These are phyloP conservation scores for Bothriochloa decipiens DNA, from an alignment of 176 grass and related monocot species.

Conservation along the genomic window DNA sequence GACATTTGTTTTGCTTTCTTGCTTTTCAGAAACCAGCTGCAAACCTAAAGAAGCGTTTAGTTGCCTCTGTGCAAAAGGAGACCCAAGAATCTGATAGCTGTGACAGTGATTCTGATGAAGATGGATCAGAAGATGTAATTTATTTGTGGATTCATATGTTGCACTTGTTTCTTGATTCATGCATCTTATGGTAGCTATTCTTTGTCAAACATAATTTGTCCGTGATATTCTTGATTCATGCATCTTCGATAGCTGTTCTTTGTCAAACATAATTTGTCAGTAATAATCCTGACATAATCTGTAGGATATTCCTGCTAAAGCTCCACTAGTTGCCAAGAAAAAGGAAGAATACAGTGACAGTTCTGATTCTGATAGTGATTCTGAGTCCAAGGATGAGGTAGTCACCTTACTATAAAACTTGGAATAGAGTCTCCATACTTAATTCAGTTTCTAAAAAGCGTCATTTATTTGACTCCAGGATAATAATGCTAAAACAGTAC, in stretches of 20 bases:
- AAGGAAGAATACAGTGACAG: conserved; percentile 30
- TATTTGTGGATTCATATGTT: neutral
- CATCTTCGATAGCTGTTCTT: neutral
- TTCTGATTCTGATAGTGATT: conserved; percentile 28
- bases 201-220: no score
- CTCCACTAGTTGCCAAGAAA: conserved; percentile 26
- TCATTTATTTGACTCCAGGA: conserved; percentile 23
- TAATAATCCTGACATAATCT: neutral
- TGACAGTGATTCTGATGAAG: conserved; percentile 54
- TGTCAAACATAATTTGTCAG: neutral
- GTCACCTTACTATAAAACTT: neutral
- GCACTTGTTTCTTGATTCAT: neutral
- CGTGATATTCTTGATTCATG: no score
- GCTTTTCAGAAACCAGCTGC: conserved; percentile 43
- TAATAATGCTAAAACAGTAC: conserved; percentile 38
- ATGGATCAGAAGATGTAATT: conserved; percentile 47
- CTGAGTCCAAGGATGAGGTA: conserved; percentile 48
- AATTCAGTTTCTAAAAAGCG: neutral
- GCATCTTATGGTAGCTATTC: no score
- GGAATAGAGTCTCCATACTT: neutral
- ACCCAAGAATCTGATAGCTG: conserved; percentile 34
- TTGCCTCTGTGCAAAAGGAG: conserved; percentile 45
- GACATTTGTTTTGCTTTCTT: neutral
- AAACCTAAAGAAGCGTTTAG: conserved; percentile 42
- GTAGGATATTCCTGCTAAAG: conserved; percentile 35